Percentiles rank a stretch among this genome's conserved stretches.
Evolutionary conservation across 2,329 filamentous ascomycete species (phyloP).

Genomic region (Pseudogymnoascus verrucosus): DNA sequence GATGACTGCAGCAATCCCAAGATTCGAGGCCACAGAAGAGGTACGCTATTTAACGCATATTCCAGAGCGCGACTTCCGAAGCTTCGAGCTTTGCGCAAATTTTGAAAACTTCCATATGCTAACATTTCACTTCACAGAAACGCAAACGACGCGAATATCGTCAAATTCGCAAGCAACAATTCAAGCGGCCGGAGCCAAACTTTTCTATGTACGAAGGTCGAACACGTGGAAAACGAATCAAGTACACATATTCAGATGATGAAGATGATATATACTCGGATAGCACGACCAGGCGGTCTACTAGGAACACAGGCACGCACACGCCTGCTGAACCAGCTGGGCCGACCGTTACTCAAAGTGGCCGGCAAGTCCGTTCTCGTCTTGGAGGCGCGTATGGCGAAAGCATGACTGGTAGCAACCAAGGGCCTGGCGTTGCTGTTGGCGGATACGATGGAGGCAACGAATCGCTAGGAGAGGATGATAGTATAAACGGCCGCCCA

Average conservation of each 20-base stretch:
- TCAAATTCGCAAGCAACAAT: conserved; percentile 59
- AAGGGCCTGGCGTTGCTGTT: conserved; percentile 10
- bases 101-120: not conserved
- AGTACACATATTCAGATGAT: conserved; percentile 92
- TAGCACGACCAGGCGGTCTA: conserved; percentile 54
- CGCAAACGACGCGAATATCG: conserved; percentile 89
- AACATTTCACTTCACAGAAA: conserved; percentile 51
- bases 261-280: conserved; percentile 59
- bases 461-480: conserved; percentile 37
- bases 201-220: conserved; percentile 94
- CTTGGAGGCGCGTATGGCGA: conserved; percentile 48
- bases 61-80: not conserved
- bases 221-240: conserved; percentile 90
- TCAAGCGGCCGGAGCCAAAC: not conserved
- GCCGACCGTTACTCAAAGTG: conserved; percentile 70
- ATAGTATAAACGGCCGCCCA: conserved; percentile 28
- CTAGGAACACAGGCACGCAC: conserved; percentile 64
- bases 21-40: conserved; percentile 90
- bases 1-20: conserved; percentile 71
- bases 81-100: not conserved
- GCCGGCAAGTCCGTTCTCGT: conserved; percentile 67
- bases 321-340: conserved; percentile 62
- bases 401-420: conserved; percentile 43
- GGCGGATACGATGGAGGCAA: conserved; percentile 37
- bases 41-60: conserved; percentile 37